Evolutionary conservation across 345 rosid genomes (phyloP).

Genomic region (Aegle marmelos): DNA sequence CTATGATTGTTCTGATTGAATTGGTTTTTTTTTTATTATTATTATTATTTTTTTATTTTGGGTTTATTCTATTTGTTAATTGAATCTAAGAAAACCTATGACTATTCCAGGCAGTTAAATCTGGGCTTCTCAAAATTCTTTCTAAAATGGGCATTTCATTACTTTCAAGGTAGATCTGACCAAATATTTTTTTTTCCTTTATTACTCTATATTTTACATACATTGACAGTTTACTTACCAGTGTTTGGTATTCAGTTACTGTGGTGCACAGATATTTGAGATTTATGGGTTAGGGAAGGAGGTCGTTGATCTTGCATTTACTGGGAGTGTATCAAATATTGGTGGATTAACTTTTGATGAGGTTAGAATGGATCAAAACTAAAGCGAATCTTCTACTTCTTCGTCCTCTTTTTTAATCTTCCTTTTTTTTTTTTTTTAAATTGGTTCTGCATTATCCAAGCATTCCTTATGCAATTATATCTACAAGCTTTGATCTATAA

Average conservation of each 20-base stretch:
- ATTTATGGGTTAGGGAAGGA: slow-evolving; percentile 90
- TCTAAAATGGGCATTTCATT: slow-evolving; percentile 99
- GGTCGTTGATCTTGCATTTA: slow-evolving; percentile 77
- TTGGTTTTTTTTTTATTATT: too few relatives aligned
- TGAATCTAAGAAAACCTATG: slow-evolving; percentile 14
- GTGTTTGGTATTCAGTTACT: slow-evolving; percentile 59
- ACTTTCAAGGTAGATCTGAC: slow-evolving; percentile 74
- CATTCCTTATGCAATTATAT: neutral
- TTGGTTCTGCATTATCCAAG: neutral
- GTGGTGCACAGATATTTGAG: slow-evolving; percentile 99
- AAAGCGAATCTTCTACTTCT: too few relatives aligned
- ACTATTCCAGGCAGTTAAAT: slow-evolving; percentile 72
- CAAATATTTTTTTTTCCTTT: slow-evolving; percentile 4
- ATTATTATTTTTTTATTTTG: neutral
- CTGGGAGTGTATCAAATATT: slow-evolving; percentile 80
- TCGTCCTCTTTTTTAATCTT: too few relatives aligned
- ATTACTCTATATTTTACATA: neutral
- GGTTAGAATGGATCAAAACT: slow-evolving; percentile 38
- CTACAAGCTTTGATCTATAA: neutral
- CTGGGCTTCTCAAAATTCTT: slow-evolving; percentile 92
- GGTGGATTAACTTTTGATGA: slow-evolving; percentile 93
- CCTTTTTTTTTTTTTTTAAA: neutral
- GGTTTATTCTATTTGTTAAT: neutral
- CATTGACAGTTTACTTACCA: slow-evolving; percentile 21
- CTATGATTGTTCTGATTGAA: neutral